Base-by-base conservation (phyloP, 352 stramenopile genomes). In the Pythium scleroteichum region DNA sequence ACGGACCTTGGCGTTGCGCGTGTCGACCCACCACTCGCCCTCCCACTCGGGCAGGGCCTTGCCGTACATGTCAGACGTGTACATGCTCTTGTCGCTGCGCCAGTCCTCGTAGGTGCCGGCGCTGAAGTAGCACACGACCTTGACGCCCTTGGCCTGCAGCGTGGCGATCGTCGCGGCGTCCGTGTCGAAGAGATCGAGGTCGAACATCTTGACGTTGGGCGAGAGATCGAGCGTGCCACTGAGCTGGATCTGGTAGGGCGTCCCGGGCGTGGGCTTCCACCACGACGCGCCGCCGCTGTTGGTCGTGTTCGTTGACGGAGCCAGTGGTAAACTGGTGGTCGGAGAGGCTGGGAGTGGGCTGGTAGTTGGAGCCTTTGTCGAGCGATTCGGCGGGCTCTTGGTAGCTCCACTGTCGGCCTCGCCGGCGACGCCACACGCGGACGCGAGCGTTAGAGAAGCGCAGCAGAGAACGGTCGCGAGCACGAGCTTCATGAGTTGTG, bases 61-160 rank as follows among this genome's bases (percentile, higher is more conserved):
- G 46, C 63, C 66, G 61, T 78, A 76, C 53, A 82, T 73, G 50
- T 68, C 54, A 19, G 44, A 51, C 13, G 62, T 62, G 69, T 76
- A 82, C 24, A 66, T 61, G 22, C 61, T 53, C 48, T 72, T 74
- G 61, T 88, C 78, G 9, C 57, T 52, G 16, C 78, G 57, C 78
- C 76, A 86, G 59, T 76, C 55, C 51, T 85, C 73, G 51, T 79
- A 76, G 19, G 71, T 82, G 20, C 78, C 73, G 6, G 76, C 76
- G 50, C 67, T 80, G 48, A 86, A 84, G 72, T 88, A 88, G 71
- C 76, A 84, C 26, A 83, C 66, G 51, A 85, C 69, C 40, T 72
- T 73, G 56, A 69, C 62, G 39, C 53, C 68, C 29, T 59, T 54
- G 47, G 64, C 47, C 19, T 77, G 33, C 2, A 76, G 63, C 45